A percentile compares a stretch with the other conserved stretches of the same genome.
Evolutionary conservation across 495 filamentous ascomycete genomes (phyloP).

Genomic region (Aspergillus mulundensis): DNA sequence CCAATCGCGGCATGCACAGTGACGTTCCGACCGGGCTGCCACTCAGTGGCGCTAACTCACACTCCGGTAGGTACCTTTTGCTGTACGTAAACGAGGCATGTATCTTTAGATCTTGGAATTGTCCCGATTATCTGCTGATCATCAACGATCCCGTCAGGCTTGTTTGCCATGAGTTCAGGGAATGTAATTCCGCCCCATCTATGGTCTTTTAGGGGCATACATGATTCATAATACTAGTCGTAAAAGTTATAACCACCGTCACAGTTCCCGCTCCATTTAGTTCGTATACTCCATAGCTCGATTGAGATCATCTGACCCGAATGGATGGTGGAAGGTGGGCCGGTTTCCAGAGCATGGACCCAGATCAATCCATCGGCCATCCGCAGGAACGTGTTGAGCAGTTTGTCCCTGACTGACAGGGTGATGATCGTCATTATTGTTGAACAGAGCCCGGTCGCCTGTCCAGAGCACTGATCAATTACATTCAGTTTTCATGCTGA

Average conservation of each 20-base stretch:
- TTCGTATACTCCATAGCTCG: not conserved
- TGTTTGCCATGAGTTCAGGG: not conserved
- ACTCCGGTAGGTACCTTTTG: conserved; percentile 10
- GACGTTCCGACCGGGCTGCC: conserved; percentile 23
- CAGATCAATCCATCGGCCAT: conserved; percentile 8
- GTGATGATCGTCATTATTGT: conserved; percentile 4
- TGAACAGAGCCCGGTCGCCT: not conserved
- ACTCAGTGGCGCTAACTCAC: conserved; percentile 6
- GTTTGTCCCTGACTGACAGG: conserved; percentile 2
- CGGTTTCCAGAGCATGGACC: conserved; percentile 4
- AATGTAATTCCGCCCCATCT: too few relatives aligned
- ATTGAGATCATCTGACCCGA: conserved; percentile 20
- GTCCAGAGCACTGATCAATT: not conserved
- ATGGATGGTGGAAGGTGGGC: conserved; percentile 6
- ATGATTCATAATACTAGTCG: too few relatives aligned
- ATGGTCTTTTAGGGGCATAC: too few relatives aligned
- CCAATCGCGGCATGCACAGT: conserved; percentile 21
- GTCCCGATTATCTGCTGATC: not conserved
- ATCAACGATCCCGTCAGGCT: not conserved
- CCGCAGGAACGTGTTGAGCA: conserved; percentile 3
- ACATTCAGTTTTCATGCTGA: not conserved
- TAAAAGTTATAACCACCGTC: not conserved
- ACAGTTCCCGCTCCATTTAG: not conserved
- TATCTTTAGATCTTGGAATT: not conserved
- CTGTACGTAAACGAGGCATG: not conserved